Evolutionary conservation across 805 yeast species (phyloP).

Genomic region (Starmerella riodocensis): DNA sequence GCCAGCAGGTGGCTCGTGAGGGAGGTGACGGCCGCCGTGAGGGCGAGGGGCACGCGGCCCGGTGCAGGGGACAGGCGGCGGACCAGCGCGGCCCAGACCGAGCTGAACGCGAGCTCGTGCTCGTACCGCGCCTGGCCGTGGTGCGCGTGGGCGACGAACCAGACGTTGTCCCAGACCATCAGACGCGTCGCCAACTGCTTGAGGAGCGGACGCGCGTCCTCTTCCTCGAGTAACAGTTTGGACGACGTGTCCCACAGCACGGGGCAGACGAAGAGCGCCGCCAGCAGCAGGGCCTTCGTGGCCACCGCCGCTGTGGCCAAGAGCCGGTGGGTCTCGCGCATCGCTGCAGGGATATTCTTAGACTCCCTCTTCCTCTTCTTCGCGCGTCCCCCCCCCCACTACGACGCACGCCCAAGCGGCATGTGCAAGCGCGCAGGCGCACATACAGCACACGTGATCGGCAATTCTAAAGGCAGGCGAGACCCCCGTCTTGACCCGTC

Average conservation of each 20-base stretch:
- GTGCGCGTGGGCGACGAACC: slow-evolving; percentile 46
- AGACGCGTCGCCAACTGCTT: slow-evolving; percentile 27
- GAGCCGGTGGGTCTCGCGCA: too few species aligned
- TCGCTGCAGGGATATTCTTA: too few species aligned
- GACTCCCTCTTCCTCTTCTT: too few species aligned
- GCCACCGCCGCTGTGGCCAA: too few species aligned
- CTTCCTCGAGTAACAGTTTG: slow-evolving; percentile 25
- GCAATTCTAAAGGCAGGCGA: too few species aligned
- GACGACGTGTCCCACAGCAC: slow-evolving; percentile 32
- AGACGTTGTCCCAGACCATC: slow-evolving; percentile 77
- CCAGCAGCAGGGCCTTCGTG: slow-evolving; percentile 2
- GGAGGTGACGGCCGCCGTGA: slow-evolving; percentile 38
- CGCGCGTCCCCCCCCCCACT: too few species aligned
- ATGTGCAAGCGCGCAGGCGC: too few species aligned
- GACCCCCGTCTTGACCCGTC: too few species aligned
- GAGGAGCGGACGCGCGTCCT: background rate
- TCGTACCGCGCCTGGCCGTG: slow-evolving; percentile 45
- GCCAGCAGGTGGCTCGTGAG: slow-evolving; percentile 43
- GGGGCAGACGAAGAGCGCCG: slow-evolving; percentile 3
- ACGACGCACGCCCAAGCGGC: too few species aligned
- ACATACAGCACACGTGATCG: too few species aligned
- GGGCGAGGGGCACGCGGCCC: slow-evolving; percentile 27
- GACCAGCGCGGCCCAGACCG: slow-evolving; percentile 54
- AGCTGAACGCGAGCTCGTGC: slow-evolving; percentile 83
- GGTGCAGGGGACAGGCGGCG: slow-evolving; percentile 3